Percentiles rank a stretch among this genome's conserved stretches.
Conservation (phyloP, 192 early-diverging fungal genomes). For the Mortierella antarctica region DNA sequence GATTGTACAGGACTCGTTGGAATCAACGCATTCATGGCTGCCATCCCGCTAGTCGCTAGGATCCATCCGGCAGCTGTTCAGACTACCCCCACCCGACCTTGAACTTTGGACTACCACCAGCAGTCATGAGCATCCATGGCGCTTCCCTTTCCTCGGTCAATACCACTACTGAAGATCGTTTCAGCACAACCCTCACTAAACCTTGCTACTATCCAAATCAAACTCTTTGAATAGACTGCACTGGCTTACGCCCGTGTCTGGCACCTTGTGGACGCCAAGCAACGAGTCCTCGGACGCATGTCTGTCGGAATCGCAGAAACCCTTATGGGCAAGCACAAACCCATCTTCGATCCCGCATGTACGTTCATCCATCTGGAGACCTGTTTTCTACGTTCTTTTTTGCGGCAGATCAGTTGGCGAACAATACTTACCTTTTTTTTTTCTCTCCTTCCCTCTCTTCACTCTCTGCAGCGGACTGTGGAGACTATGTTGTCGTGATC, state of each 20-base stretch:
- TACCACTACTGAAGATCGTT: background rate
- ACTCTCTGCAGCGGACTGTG: constrained; percentile 78
- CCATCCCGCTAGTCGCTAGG: too few relatives aligned
- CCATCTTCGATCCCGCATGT: constrained; percentile 89
- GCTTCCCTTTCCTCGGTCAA: background rate
- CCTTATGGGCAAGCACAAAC: constrained; percentile 97
- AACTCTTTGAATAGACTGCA: constrained; percentile 66
- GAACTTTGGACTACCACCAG: too few relatives aligned
- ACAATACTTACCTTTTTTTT: background rate
- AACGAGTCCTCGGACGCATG: constrained; percentile 88
- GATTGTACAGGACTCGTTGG: too few relatives aligned
- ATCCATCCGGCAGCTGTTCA: too few relatives aligned
- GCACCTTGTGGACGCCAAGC: constrained; percentile 92
- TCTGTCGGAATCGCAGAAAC: constrained; percentile 87
- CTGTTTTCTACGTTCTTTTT: background rate
- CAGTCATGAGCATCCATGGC: too few relatives aligned
- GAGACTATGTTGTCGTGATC: constrained; percentile 96
- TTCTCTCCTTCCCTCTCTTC: background rate
- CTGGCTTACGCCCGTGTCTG: constrained; percentile 89
- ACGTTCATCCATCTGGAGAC: constrained; percentile 15
- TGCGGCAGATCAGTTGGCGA: background rate
- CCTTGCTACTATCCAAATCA: background rate
- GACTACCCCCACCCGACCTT: too few relatives aligned
- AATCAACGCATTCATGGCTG: too few relatives aligned
- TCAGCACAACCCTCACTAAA: background rate